Evolutionary conservation across 176 grass and related monocot species (phyloP).

Genomic region (Carex scoparia): DNA sequence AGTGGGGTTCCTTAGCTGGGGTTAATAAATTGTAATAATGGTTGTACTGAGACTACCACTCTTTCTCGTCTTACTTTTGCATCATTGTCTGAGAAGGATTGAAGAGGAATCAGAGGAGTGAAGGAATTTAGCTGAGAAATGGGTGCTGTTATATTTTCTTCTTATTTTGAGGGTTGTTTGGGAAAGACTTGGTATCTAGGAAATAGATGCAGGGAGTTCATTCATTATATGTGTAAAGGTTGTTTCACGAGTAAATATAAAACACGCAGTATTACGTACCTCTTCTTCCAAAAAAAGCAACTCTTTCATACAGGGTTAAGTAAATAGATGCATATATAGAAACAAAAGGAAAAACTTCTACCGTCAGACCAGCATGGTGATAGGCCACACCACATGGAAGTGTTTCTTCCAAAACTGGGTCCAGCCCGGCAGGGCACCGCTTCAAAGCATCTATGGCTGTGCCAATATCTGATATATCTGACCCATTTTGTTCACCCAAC

Average conservation of each 20-base stretch:
- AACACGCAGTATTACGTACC: background rate
- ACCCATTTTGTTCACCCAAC: slow-evolving; percentile 29
- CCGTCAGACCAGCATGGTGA: slow-evolving; percentile 97
- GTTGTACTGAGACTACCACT: background rate
- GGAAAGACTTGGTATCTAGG: background rate
- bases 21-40: background rate
- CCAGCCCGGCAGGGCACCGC: slow-evolving; percentile 74
- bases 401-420: slow-evolving; percentile 86
- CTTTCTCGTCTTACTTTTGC: background rate
- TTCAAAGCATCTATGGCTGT: slow-evolving; percentile 79
- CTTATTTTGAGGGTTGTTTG: background rate
- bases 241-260: background rate
- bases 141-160: background rate
- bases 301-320: background rate
- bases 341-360: slow-evolving; percentile 26
- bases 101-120: background rate
- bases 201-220: background rate
- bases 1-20: background rate
- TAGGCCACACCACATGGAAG: slow-evolving; percentile 89
- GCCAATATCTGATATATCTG: slow-evolving; percentile 57
- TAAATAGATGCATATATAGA: background rate
- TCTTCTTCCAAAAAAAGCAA: background rate
- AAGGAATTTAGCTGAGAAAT: background rate
- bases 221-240: background rate
- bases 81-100: background rate